Evolutionary conservation across 345 rosid species (phyloP), one percentile per base, ranked within the genome.

Genomic region (Erodium maritimum): DNA sequence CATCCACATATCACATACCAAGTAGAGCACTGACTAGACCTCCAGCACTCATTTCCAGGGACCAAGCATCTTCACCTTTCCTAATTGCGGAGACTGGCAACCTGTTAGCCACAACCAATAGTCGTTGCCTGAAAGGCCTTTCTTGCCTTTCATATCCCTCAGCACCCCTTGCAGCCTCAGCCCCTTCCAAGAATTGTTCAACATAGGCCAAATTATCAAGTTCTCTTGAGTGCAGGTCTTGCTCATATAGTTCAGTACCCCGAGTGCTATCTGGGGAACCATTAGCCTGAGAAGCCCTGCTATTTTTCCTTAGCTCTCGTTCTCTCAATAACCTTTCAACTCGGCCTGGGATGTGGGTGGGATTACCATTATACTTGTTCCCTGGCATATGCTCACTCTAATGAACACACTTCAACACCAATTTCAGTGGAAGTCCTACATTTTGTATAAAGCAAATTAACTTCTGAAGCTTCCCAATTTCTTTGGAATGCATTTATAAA

Each of bases 61-160:
- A 85, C 99, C 99, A 94, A 2, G 86, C 75, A 52, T 94, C 90
- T 80, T 87, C 96, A 56, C 96, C 96, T 77, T 87, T 78, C 71
- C 99, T 80, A 66, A 94, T 86, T 0, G 99, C 99, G 68, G 96
- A 94, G 58, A 94, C 99, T 0, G 99, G 99, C 46, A 94, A 76
- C 75, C 99, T 81, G 52, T 94, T 94, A 69, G 99, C 99, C 66
- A 94, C 99, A 12, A 94, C 99, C 75, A 94, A 77, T 21, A 94
- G 72, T 34, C 99, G 73, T 64, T 94, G 99, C 74, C 79, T 87
- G 66, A 72, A 59, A 72, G 91, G 84, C 81, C 82, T 80, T n/a
- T 61, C 79, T 60, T 62, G 82, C 67, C 78, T 75, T 59, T 87
- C 94, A 60, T 68, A 73, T 50, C 70, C 82, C 67, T 79, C 90